Conservation (phyloP, 805 yeast species). For the Candida silvicultrix region DNA sequence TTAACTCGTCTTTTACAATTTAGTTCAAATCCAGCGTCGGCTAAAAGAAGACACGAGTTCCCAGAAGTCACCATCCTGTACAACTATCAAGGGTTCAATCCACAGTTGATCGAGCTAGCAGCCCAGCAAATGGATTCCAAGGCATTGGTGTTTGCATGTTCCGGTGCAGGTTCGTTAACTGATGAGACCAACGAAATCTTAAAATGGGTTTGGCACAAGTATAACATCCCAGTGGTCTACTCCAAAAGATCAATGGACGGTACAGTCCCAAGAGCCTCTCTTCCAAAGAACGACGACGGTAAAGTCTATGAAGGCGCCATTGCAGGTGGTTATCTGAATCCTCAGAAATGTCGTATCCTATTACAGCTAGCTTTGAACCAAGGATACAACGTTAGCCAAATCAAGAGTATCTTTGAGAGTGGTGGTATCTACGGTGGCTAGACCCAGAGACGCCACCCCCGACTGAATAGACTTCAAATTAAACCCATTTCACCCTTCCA, state of each 20-base stretch:
- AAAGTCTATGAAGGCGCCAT: slow-evolving; percentile 34
- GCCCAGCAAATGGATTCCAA: slow-evolving; percentile 37
- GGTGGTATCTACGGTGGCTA: slow-evolving; percentile 37
- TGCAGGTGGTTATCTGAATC: slow-evolving; percentile 61
- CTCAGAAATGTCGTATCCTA: slow-evolving; percentile 56
- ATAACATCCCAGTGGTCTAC: slow-evolving; percentile 49
- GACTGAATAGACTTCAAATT: too few relatives aligned
- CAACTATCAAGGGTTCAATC: slow-evolving; percentile 55
- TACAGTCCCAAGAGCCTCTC: slow-evolving; percentile 51
- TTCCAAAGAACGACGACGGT: slow-evolving; percentile 33
- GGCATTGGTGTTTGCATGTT: slow-evolving; percentile 60
- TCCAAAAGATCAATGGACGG: slow-evolving; percentile 69
- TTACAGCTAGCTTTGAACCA: slow-evolving; percentile 46
- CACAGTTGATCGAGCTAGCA: slow-evolving; percentile 39
- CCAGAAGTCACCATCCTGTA: slow-evolving; percentile 50
- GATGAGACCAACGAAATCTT: slow-evolving; percentile 40
- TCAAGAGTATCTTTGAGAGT: slow-evolving; percentile 29
- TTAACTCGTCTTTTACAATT: slow-evolving; percentile 16
- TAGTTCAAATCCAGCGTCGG: slow-evolving; percentile 16
- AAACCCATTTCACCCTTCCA: too few relatives aligned
- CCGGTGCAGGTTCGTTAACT: slow-evolving; percentile 67
- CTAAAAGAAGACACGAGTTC: slow-evolving; percentile 21
- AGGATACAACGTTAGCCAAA: slow-evolving; percentile 25
- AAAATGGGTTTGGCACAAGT: slow-evolving; percentile 30
- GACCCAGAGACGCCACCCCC: not conserved